Evolutionary conservation across 2,329 filamentous ascomycete species (phyloP), one percentile per base, ranked within the genome.

Genomic region (Colletotrichum australisinense): DNA sequence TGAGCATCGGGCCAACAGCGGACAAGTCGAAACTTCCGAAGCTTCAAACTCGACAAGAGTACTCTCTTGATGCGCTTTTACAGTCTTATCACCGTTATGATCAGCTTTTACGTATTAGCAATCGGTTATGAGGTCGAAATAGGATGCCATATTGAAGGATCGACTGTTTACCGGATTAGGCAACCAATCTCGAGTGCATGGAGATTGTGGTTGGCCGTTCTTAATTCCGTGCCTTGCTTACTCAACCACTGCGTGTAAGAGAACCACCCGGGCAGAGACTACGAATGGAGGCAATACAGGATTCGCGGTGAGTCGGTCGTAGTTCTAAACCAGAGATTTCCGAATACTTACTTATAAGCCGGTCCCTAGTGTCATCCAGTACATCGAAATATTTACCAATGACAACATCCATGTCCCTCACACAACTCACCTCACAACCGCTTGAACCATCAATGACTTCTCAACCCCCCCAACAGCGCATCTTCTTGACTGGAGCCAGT

Each of bases 401-500:
- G 16, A 49, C n/a, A 24, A 16, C 12, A 38, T 16, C 22, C 5
- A 9, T 16, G 4, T 38, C 30, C 5, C 4, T 24, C 32, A 42
- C 5, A 59, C 3, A 38, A 49, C 6, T n/a, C 19, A n/a, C 3
- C 19, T 12, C 16, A 7, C 1, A n/a, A 59, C 26, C 32, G 26
- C 3, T 19, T 1, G 1, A 62, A 26, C 19, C 8, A 9, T 49
- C 24, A 30, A 66, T 66, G 62, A 1, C 62, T 4, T 24, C 55
- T 1, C 46, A 32, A 16, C 16, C 1, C 4, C 49, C 9, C 9
- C 42, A 38, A 28, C 56, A 66, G 32, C 53, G 32, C 53, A 62
- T 76, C 62, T 86, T 86, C 78, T 79, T 86, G 6, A 85, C 84
- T 52, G 84, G 84, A 3, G 84, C 80, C 12, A 82, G 75, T 63